Evolutionary conservation across 331 rosid species (phyloP).

Genomic region (Ulmus americana): DNA sequence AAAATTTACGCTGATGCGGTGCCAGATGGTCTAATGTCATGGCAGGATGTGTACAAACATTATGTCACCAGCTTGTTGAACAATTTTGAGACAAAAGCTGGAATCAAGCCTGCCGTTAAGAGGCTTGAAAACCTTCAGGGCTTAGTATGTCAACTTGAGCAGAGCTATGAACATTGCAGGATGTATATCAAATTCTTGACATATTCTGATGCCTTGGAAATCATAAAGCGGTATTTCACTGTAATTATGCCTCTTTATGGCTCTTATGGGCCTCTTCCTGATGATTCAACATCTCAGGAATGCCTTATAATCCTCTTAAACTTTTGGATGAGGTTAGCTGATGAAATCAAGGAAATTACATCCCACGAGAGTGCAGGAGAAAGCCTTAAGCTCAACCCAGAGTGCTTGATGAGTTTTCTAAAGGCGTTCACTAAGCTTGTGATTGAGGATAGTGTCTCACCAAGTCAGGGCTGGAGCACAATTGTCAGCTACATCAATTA

Average conservation of each 20-base stretch:
- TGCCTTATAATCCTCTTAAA: constrained; percentile 73
- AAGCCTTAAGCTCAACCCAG: constrained; percentile 43
- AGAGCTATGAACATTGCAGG: constrained; percentile 54
- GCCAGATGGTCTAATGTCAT: constrained; percentile 68
- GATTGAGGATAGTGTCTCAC: constrained; percentile 80
- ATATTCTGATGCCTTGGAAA: constrained; percentile 62
- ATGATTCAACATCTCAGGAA: constrained; percentile 84
- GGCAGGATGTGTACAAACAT: constrained; percentile 81
- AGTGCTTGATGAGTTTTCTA: constrained; percentile 56
- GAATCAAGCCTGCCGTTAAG: constrained; percentile 36
- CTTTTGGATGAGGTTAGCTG: constrained; percentile 75
- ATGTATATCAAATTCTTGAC: constrained; percentile 52
- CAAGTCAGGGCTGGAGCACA: constrained; percentile 89
- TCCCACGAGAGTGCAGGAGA: constrained; percentile 39
- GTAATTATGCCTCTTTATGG: constrained; percentile 52
- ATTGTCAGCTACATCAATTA: constrained; percentile 43
- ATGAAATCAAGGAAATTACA: constrained; percentile 62
- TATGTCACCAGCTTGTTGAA: constrained; percentile 45
- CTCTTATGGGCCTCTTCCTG: constrained; percentile 57
- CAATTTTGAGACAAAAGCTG: constrained; percentile 52
- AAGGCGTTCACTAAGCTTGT: constrained; percentile 74
- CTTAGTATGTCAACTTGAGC: constrained; percentile 71
- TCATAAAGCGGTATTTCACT: constrained; percentile 66
- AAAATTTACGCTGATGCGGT: constrained; percentile 42
- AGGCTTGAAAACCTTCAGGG: constrained; percentile 67